Percentiles rank a stretch among this genome's conserved stretches.
Evolutionary conservation across 1,284 basidiomycete species (phyloP).

Genomic region (Ustilago loliicola): DNA sequence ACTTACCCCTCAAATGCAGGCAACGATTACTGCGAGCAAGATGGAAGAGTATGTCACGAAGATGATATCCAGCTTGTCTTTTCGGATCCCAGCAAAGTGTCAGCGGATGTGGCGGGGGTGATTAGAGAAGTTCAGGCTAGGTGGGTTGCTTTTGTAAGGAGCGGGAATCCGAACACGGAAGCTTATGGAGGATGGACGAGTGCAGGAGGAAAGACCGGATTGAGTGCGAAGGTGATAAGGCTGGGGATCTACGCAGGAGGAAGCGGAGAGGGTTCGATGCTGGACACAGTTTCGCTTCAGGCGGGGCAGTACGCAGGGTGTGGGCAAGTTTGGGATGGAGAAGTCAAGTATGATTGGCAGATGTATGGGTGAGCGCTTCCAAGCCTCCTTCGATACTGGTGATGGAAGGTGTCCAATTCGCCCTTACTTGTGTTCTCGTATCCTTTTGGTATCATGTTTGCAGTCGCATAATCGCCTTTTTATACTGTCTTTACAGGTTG

Average conservation of each 20-base stretch:
- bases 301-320: conserved; percentile 35
- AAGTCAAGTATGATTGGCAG: conserved; percentile 63
- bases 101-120: background rate
- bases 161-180: conserved; percentile 45
- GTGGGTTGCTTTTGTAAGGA: conserved; percentile 43
- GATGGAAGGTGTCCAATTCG: background rate
- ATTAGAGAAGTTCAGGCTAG: conserved; percentile 52
- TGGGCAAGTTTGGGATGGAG: conserved; percentile 40
- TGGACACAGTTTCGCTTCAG: conserved; percentile 32
- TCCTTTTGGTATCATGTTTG: background rate
- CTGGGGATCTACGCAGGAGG: conserved; percentile 22
- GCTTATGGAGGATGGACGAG: conserved; percentile 32
- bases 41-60: conserved; percentile 57
- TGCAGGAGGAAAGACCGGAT: background rate
- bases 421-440: background rate
- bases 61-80: conserved; percentile 63
- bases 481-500: background rate
- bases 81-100: conserved; percentile 22
- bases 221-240: conserved; percentile 36
- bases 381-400: background rate
- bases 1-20: conserved; percentile 48
- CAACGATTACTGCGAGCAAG: conserved; percentile 48
- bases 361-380: conserved; percentile 35
- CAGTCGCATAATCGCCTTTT: background rate
- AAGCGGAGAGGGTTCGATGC: background rate